phyloP scores from a whole-genome alignment of 495 filamentous ascomycete genomes.

The Hypoxylon lienhwacheense region DNA sequence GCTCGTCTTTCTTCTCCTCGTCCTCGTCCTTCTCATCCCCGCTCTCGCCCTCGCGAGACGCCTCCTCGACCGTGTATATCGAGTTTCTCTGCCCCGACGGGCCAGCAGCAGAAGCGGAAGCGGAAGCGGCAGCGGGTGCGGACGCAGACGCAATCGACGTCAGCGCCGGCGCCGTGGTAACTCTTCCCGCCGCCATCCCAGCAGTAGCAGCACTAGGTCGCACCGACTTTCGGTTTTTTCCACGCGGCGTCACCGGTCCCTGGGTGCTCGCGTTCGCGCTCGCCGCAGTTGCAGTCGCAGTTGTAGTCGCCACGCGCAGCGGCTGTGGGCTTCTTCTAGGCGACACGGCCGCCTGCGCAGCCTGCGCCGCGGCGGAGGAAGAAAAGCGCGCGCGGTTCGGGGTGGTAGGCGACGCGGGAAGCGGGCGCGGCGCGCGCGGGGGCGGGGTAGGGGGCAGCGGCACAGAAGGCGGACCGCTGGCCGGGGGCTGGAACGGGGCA shows the following conservation, averaged over 20 bases:
- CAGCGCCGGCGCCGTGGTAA: no score
- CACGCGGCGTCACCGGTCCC: no score
- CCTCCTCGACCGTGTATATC: conserved; percentile 3
- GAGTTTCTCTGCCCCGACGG: background rate
- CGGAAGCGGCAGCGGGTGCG: background rate
- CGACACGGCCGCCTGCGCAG: no score
- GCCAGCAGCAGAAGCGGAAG: background rate
- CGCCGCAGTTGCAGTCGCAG: conserved; percentile 4
- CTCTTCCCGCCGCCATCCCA: background rate
- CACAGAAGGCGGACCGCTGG: conserved; percentile 21
- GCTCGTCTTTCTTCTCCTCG: background rate
- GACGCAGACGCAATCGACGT: background rate
- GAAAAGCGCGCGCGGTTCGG: no score
- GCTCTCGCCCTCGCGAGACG: background rate
- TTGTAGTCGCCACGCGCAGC: no score
- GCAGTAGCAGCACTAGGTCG: background rate
- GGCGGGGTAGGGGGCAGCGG: conserved; percentile 24
- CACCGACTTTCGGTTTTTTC: background rate
- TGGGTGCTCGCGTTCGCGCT: background rate
- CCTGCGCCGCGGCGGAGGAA: no score
- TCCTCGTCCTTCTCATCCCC: background rate
- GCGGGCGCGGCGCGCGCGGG: background rate
- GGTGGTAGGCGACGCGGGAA: no score
- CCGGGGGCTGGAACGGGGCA: conserved; percentile 20
- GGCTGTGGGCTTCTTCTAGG: no score